phyloP scores from a whole-genome alignment of 2,329 filamentous ascomycete genomes.

The Paramyrothecium sp. region DNA sequence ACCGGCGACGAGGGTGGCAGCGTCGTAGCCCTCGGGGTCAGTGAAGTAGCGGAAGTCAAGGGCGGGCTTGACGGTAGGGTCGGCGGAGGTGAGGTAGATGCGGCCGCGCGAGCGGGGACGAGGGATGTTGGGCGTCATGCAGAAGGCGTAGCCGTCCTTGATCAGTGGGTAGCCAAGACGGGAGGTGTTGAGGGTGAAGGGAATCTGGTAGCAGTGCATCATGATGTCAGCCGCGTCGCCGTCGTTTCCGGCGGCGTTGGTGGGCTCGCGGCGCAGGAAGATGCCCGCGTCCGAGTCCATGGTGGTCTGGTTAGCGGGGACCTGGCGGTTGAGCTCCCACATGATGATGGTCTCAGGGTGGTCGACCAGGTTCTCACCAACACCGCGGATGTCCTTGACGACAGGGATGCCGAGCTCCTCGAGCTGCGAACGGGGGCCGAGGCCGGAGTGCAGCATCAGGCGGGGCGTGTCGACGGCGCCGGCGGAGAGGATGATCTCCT shows the following conservation, averaged over 20 bases:
- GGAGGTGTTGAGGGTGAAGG: constrained; percentile 82
- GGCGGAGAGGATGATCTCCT: constrained; percentile 77
- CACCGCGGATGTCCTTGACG: constrained; percentile 56
- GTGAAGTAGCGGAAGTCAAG: constrained; percentile 91
- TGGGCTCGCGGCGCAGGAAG: constrained; percentile 76
- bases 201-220: constrained; percentile 98
- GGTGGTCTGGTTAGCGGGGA: constrained; percentile 75
- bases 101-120: constrained; percentile 76
- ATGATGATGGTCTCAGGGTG: constrained; percentile 61
- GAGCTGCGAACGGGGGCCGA: constrained; percentile 55
- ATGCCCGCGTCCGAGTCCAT: constrained; percentile 90
- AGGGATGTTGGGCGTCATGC: constrained; percentile 91
- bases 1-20: constrained; percentile 75
- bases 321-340: constrained; percentile 78
- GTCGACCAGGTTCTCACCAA: constrained; percentile 61
- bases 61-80: constrained; percentile 75
- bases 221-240: constrained; percentile 81
- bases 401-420: constrained; percentile 51
- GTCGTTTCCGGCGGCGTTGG: constrained; percentile 66
- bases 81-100: constrained; percentile 73
- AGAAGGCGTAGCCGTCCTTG: constrained; percentile 77
- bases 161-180: constrained; percentile 68
- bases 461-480: constrained; percentile 81
- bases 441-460: constrained; percentile 56
- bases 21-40: constrained; percentile 81